These are phyloP conservation scores for Vishniacozyma victoriae DNA, from an alignment of 768 basidiomycete species.

Conservation along the genomic window DNA sequence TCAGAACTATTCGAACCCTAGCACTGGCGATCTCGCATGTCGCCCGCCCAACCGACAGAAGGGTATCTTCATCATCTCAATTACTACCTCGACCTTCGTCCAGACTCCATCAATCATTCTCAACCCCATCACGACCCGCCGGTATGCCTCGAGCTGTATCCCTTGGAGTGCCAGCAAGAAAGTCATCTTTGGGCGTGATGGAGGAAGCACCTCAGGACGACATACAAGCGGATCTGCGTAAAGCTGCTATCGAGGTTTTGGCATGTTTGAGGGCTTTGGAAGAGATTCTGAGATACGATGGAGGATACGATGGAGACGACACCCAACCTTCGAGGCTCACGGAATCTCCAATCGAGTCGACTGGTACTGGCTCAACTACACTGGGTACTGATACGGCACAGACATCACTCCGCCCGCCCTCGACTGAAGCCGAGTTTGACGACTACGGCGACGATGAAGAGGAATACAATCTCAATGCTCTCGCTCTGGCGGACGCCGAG, in stretches of 20 bases:
- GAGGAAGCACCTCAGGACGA: constrained; percentile 8
- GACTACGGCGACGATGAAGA: constrained; percentile 48
- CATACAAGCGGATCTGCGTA: constrained; percentile 64
- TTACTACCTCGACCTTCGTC: constrained; percentile 1
- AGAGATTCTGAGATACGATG: constrained; percentile 57
- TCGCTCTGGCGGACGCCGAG: constrained; percentile 12
- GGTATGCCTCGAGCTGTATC: constrained; percentile 19
- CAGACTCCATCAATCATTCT: constrained; percentile 20
- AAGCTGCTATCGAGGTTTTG: constrained; percentile 76
- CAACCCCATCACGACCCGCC: constrained; percentile 39
- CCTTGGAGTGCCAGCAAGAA: constrained; percentile 6
- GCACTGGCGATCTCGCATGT: constrained; percentile 24
- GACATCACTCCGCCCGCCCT: constrained; percentile 9
- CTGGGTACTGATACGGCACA: background rate
- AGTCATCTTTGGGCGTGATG: constrained; percentile 12
- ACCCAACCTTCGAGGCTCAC: background rate
- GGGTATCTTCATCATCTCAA: constrained; percentile 6
- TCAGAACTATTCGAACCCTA: constrained; percentile 26
- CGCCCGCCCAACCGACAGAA: background rate
- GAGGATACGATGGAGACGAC: background rate
- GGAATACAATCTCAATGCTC: constrained; percentile 55
- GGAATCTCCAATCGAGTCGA: background rate
- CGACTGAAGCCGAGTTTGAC: constrained; percentile 1
- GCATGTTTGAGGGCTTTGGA: constrained; percentile 72
- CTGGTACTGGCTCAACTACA: background rate